These are phyloP conservation scores for Phalaenopsis aphrodite DNA, from an alignment of 106 monocot species.

Conservation along the genomic window DNA sequence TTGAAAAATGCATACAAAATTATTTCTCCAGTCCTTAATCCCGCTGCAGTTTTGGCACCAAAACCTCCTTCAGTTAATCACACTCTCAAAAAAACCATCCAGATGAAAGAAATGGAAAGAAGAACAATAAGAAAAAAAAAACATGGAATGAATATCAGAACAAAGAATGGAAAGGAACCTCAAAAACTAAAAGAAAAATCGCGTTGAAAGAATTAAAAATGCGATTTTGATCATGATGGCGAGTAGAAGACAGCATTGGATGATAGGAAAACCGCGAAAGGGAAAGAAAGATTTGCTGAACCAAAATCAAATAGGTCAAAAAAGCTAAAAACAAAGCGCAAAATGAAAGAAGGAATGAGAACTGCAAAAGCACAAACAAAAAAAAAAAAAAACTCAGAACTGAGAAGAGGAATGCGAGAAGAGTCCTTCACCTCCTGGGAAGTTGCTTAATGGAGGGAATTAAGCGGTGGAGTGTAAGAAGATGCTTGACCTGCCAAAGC, in stretches of 20 bases:
- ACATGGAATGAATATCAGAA: not conserved
- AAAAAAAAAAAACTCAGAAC: not conserved
- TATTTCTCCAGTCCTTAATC: not conserved
- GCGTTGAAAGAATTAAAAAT: not conserved
- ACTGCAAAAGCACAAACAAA: not conserved
- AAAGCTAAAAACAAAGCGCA: not conserved
- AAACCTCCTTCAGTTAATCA: not conserved
- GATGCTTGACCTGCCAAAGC: constrained; percentile 2
- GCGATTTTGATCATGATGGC: not conserved
- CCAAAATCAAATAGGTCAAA: not conserved
- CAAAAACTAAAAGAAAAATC: not conserved
- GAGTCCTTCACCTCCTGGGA: not conserved
- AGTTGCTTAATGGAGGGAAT: constrained; percentile 2
- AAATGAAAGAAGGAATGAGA: not conserved
- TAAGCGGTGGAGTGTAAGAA: not conserved
- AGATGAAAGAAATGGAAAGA: not conserved
- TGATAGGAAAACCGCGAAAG: not conserved
- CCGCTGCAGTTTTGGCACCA: not conserved
- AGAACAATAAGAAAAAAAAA: not conserved
- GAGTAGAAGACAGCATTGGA: not conserved
- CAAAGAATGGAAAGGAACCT: not conserved
- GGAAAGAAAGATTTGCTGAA: not conserved
- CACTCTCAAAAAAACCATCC: not conserved
- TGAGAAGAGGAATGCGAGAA: not conserved
- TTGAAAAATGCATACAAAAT: constrained; percentile 33